phyloP scores from a whole-genome alignment of 176 grass and related monocot species.

The Carex parvula region DNA sequence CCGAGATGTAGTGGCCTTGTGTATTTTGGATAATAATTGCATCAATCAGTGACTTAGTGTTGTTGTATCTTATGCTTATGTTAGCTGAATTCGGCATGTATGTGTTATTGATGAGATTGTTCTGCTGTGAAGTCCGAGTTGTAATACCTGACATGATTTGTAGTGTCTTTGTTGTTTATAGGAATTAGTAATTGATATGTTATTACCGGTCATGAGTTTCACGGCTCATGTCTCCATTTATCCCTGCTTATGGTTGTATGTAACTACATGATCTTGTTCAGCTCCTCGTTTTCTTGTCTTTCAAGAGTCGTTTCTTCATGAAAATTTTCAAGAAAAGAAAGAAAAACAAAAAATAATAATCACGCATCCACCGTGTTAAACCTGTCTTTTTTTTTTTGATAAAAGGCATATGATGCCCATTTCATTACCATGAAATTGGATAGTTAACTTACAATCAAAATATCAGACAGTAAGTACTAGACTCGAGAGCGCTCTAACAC shows the following conservation, averaged over 20 bases:
- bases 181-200: slow-evolving; percentile 4
- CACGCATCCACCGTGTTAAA: not conserved
- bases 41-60: slow-evolving; percentile 16
- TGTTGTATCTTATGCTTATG: slow-evolving; percentile 22
- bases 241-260: not conserved
- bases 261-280: not conserved
- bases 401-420: too few species aligned
- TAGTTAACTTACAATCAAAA: too few species aligned
- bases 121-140: not conserved
- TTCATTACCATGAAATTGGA: too few species aligned
- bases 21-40: slow-evolving; percentile 27
- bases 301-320: not conserved
- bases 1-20: not conserved
- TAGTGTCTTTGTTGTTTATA: not conserved
- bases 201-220: not conserved
- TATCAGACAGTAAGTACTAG: too few species aligned
- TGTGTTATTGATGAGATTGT: slow-evolving; percentile 4
- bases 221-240: not conserved
- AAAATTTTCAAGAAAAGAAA: not conserved
- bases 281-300: not conserved
- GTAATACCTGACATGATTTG: slow-evolving; percentile 12
- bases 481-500: too few species aligned
- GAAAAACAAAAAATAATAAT: not conserved
- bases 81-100: slow-evolving; percentile 27
- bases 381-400: too few species aligned